Evolutionary conservation across 2,329 filamentous ascomycete species (phyloP).

Genomic region (Colletotrichum plurivorum): DNA sequence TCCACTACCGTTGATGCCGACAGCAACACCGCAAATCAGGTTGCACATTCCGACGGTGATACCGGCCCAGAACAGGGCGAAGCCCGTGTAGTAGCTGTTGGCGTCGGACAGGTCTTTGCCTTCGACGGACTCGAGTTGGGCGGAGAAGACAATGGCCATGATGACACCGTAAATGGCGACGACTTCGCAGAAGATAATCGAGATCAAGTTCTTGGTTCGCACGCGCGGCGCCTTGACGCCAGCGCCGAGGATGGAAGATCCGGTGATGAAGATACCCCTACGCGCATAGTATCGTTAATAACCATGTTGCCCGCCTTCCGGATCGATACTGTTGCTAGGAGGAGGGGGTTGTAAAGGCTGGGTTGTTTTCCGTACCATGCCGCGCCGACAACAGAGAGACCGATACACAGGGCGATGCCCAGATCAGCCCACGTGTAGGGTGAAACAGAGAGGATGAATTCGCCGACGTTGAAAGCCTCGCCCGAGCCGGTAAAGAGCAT

Average conservation of each 20-base stretch:
- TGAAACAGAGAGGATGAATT: conserved; percentile 93
- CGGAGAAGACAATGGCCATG: conserved; percentile 98
- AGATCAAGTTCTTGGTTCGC: conserved; percentile 99
- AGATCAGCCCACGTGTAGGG: conserved; percentile 94
- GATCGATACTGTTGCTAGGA: not conserved
- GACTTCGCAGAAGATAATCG: conserved; percentile 99
- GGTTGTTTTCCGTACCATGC: conserved; percentile 79
- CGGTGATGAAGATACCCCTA: conserved; percentile 99
- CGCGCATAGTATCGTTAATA: not conserved
- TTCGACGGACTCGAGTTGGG: conserved; percentile 80
- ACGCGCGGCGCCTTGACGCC: conserved; percentile 97
- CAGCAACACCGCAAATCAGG: conserved; percentile 93
- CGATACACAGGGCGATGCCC: conserved; percentile 95
- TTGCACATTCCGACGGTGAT: conserved; percentile 97
- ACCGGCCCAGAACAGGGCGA: conserved; percentile 95
- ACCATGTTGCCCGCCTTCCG: conserved; percentile 19
- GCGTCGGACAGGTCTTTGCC: conserved; percentile 78
- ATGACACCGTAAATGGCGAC: conserved; percentile 99
- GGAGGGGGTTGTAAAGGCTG: conserved; percentile 5
- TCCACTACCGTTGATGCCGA: conserved; percentile 98
- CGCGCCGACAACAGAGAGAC: conserved; percentile 94
- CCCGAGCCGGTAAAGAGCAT: conserved; percentile 99
- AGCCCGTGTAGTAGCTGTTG: conserved; percentile 93
- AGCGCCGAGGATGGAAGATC: conserved; percentile 95
- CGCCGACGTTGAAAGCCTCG: conserved; percentile 96